These are phyloP conservation scores for Cicer bijugum DNA, from an alignment of 306 rosid species.

Conservation along the genomic window DNA sequence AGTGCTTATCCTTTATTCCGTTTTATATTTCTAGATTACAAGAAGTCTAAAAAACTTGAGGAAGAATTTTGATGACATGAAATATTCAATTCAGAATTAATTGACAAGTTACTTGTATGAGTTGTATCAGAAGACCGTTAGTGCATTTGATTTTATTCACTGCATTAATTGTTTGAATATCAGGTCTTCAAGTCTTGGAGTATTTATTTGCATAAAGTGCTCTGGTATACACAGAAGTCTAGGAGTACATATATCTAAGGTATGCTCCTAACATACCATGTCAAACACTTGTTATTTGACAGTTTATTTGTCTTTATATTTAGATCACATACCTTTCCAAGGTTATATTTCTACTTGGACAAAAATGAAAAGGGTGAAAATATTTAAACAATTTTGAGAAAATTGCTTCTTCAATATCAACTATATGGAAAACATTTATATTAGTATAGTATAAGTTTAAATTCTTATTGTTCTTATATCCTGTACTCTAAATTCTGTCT, in stretches of 20 bases:
- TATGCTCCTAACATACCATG: conserved; percentile 43
- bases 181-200: conserved; percentile 84
- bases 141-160: conserved; percentile 29
- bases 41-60: conserved; percentile 8
- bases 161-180: conserved; percentile 34
- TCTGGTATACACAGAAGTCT: conserved; percentile 95
- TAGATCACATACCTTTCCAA: background rate
- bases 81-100: conserved; percentile 1
- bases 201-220: conserved; percentile 89
- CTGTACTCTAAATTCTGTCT: too few species aligned
- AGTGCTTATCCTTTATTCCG: too few species aligned
- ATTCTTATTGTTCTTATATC: too few species aligned
- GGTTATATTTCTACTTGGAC: too few species aligned
- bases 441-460: too few species aligned
- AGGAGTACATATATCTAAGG: conserved; percentile 96
- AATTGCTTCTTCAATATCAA: too few species aligned
- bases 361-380: too few species aligned
- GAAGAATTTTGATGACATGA: background rate
- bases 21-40: background rate
- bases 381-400: too few species aligned
- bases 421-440: too few species aligned
- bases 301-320: conserved; percentile 1
- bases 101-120: background rate
- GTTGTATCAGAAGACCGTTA: conserved; percentile 26
- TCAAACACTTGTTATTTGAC: conserved; percentile 2